These are phyloP conservation scores for Grosmannia huntii DNA, from an alignment of 2,329 filamentous ascomycete genomes.

Conservation along the genomic window DNA sequence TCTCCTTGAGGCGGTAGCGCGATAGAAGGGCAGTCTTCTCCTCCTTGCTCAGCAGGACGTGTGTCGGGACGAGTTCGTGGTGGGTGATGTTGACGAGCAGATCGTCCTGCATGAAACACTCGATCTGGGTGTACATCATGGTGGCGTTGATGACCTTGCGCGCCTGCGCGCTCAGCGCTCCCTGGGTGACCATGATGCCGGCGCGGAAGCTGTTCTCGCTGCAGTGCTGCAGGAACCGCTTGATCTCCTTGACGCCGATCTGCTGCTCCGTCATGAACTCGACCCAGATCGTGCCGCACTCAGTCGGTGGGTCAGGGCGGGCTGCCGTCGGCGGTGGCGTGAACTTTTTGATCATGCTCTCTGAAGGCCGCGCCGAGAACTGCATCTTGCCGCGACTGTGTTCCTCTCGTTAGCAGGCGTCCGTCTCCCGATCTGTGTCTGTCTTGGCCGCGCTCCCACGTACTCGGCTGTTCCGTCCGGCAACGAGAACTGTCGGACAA, in stretches of 20 bases:
- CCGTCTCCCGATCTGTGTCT: no score
- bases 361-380: conserved; percentile 76
- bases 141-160: conserved; percentile 75
- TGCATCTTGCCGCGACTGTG: conserved; percentile 67
- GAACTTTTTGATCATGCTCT: conserved; percentile 75
- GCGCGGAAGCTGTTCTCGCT: conserved; percentile 71
- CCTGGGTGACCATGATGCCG: conserved; percentile 79
- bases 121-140: conserved; percentile 65
- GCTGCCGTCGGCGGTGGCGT: conserved; percentile 55
- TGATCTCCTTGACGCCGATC: conserved; percentile 86
- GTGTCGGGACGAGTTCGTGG: conserved; percentile 90
- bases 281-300: conserved; percentile 82
- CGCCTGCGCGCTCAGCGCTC: conserved; percentile 71
- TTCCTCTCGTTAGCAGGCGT: not conserved
- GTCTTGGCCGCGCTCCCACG: no score
- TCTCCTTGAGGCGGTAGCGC: conserved; percentile 93
- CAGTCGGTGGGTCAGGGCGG: conserved; percentile 57
- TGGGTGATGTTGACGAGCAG: conserved; percentile 95
- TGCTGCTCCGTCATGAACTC: conserved; percentile 72
- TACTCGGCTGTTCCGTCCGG: conserved; percentile 67
- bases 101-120: conserved; percentile 93
- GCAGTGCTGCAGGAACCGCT: conserved; percentile 75
- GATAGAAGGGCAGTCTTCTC: conserved; percentile 80
- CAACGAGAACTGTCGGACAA: conserved; percentile 59
- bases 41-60: conserved; percentile 77